These are phyloP conservation scores for Boletellus ananas DNA, from an alignment of 768 basidiomycete species.

Conservation along the genomic window DNA sequence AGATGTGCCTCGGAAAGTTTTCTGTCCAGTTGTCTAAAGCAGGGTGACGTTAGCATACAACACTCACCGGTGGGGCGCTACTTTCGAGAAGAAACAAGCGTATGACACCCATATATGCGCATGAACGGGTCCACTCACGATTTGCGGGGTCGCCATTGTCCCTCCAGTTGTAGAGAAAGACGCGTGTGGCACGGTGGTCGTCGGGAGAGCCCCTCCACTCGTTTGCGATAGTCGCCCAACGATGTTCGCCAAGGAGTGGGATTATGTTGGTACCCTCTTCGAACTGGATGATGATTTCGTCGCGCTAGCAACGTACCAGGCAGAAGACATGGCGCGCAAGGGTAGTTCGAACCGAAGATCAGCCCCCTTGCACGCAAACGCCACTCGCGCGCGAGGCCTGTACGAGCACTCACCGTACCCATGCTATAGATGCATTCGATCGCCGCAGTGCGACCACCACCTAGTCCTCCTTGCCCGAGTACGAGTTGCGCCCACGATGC, in stretches of 20 bases:
- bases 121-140: slow-evolving; percentile 19
- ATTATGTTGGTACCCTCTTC: slow-evolving; percentile 19
- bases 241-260: slow-evolving; percentile 28
- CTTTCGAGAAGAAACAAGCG: background rate
- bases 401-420: slow-evolving; percentile 27
- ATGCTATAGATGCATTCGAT: slow-evolving; percentile 26
- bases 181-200: slow-evolving; percentile 15
- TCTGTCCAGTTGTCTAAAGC: slow-evolving; percentile 26
- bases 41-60: background rate
- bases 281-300: slow-evolving; percentile 30
- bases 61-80: background rate
- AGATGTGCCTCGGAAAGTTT: slow-evolving; percentile 12
- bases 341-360: background rate
- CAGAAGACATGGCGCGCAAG: background rate
- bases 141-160: slow-evolving; percentile 29
- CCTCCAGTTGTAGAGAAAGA: slow-evolving; percentile 31
- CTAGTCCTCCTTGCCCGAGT: slow-evolving; percentile 19
- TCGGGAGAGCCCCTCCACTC: slow-evolving; percentile 10
- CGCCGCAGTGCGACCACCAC: slow-evolving; percentile 7
- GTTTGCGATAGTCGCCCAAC: slow-evolving; percentile 15
- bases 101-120: background rate
- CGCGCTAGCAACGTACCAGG: slow-evolving; percentile 15
- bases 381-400: background rate
- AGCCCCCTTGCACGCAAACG: background rate
- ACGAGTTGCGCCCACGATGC: slow-evolving; percentile 25